phyloP scores from a whole-genome alignment of 176 grass and related monocot species.

The Paspalum notatum region DNA sequence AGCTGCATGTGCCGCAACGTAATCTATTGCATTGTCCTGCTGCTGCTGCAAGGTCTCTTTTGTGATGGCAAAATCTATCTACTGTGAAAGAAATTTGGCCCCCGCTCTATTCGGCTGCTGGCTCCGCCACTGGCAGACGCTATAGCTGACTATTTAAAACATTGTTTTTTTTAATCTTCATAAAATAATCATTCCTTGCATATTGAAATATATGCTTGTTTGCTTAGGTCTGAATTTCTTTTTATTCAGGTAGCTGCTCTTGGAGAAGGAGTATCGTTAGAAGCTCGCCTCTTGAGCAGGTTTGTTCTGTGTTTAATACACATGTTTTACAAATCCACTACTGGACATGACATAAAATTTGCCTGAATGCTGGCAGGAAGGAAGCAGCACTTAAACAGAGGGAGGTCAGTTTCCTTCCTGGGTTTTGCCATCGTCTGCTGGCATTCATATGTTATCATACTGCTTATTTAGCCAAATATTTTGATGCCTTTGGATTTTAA shows the following conservation, averaged over 20 bases:
- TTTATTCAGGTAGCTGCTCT: conserved; percentile 91
- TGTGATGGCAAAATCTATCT: no score
- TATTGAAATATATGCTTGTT: not conserved
- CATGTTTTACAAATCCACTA: conserved; percentile 36
- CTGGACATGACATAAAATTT: conserved; percentile 47
- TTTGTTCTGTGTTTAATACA: conserved; percentile 43
- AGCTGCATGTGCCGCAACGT: no score
- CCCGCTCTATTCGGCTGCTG: no score
- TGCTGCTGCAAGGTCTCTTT: no score
- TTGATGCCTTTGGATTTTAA: conserved; percentile 18
- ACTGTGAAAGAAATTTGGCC: no score
- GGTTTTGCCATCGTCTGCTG: conserved; percentile 12
- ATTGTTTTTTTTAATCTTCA: not conserved
- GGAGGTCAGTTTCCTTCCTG: conserved; percentile 69
- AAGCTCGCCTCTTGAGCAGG: conserved; percentile 96
- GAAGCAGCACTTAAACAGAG: conserved; percentile 96
- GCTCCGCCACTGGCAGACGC: no score
- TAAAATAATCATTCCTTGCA: not conserved
- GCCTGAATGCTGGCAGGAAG: conserved; percentile 73
- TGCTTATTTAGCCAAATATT: conserved; percentile 36
- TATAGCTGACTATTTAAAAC: no score
- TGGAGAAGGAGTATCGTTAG: conserved; percentile 95
- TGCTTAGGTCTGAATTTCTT: conserved; percentile 40
- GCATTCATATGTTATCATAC: conserved; percentile 26
- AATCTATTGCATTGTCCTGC: no score